Percentiles rank a stretch among this genome's conserved stretches.
phyloP scores from a whole-genome alignment of 805 yeast species.

The Lachancea sp. region DNA sequence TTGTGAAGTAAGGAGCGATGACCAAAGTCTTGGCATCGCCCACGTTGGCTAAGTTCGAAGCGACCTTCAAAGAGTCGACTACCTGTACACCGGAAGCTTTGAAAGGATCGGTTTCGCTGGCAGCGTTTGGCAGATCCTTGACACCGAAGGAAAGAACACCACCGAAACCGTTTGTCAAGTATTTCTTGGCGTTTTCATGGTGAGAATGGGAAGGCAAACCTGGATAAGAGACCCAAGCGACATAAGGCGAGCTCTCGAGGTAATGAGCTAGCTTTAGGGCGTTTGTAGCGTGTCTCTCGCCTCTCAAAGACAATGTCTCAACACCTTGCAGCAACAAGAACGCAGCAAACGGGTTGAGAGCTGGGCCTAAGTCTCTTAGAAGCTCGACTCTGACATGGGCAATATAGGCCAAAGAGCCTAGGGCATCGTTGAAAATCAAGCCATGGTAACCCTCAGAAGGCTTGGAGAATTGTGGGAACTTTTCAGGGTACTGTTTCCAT shows the following conservation, averaged over 20 bases:
- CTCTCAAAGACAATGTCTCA: constrained; percentile 89
- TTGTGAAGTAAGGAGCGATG: constrained; percentile 92
- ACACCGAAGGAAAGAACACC: constrained; percentile 88
- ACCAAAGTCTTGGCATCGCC: constrained; percentile 95
- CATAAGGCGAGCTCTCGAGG: constrained; percentile 66
- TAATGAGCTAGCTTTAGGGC: constrained; percentile 73
- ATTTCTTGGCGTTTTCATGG: constrained; percentile 79
- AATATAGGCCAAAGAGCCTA: constrained; percentile 74
- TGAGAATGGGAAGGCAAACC: constrained; percentile 75
- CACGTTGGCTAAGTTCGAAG: constrained; percentile 91
- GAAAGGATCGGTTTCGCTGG: constrained; percentile 52
- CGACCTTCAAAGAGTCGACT: constrained; percentile 76
- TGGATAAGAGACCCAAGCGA: constrained; percentile 86
- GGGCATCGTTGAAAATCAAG: constrained; percentile 68
- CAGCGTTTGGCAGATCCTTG: constrained; percentile 46
- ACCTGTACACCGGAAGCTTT: constrained; percentile 73
- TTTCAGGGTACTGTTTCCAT: constrained; percentile 77
- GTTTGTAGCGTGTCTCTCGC: constrained; percentile 84
- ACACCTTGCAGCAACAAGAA: constrained; percentile 86
- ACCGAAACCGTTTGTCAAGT: constrained; percentile 74
- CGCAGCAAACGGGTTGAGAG: constrained; percentile 80
- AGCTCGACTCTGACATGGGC: constrained; percentile 77
- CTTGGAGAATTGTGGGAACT: constrained; percentile 83
- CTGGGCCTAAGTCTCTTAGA: constrained; percentile 88
- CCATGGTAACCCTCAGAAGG: constrained; percentile 97